Conservation (phyloP, 768 basidiomycete species). For the Suillus fuscotomentosus region DNA sequence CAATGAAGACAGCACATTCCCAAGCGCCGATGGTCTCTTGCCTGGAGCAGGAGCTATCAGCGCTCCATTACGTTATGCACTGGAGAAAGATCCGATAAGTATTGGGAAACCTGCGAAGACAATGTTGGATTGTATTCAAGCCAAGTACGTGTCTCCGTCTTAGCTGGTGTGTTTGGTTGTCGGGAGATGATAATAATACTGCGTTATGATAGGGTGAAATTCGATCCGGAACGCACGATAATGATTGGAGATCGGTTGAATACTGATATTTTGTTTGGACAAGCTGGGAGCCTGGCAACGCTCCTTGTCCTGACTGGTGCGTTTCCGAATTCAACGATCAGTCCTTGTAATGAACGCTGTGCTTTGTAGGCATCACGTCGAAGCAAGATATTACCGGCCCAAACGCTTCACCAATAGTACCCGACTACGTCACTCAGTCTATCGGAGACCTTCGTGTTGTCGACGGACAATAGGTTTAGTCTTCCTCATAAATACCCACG, state of each 20-base stretch:
- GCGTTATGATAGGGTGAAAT: constrained; percentile 61
- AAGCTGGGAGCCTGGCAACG: constrained; percentile 81
- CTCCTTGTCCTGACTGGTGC: constrained; percentile 91
- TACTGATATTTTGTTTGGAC: constrained; percentile 94
- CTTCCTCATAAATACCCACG: background rate
- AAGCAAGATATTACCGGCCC: constrained; percentile 73
- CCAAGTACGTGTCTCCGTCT: constrained; percentile 46
- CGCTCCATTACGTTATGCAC: constrained; percentile 75
- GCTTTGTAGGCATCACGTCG: constrained; percentile 65
- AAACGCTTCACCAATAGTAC: constrained; percentile 67
- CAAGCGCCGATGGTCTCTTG: constrained; percentile 64
- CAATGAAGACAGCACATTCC: constrained; percentile 92
- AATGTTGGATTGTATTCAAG: constrained; percentile 92
- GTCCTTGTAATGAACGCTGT: background rate
- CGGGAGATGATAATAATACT: constrained; percentile 2
- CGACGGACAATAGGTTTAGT: constrained; percentile 17
- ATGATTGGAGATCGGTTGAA: constrained; percentile 97
- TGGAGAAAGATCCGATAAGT: constrained; percentile 67
- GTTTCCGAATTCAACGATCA: constrained; percentile 8
- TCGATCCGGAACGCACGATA: constrained; percentile 83
- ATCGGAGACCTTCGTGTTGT: constrained; percentile 74
- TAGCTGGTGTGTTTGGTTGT: background rate
- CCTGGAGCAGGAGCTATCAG: constrained; percentile 87
- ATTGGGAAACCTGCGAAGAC: constrained; percentile 90
- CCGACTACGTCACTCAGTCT: constrained; percentile 77